Evolutionary conservation across 805 yeast species (phyloP).

Genomic region (Yamadazyma laniorum): DNA sequence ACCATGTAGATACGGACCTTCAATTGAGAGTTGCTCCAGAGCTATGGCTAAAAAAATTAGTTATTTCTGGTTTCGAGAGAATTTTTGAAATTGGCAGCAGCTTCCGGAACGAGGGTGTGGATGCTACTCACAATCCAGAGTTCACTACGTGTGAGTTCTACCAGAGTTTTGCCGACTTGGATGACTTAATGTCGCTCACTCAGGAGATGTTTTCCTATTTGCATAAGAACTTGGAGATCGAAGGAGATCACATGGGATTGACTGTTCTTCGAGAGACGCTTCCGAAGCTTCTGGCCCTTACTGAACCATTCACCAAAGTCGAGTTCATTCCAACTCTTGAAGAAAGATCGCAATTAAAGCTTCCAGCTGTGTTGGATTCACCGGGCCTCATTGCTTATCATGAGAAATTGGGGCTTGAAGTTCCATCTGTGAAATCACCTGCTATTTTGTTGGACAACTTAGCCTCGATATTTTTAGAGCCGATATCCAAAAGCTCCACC

Average conservation of each 20-base stretch:
- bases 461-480: constrained; percentile 62
- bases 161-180: constrained; percentile 64
- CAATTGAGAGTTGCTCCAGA: constrained; percentile 92
- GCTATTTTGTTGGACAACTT: constrained; percentile 64
- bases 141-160: constrained; percentile 90
- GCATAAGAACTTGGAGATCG: constrained; percentile 20
- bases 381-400: constrained; percentile 43
- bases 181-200: constrained; percentile 63
- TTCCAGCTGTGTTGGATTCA: constrained; percentile 48
- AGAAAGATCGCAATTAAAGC: constrained; percentile 41
- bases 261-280: constrained; percentile 17
- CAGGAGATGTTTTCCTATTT: constrained; percentile 53
- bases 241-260: constrained; percentile 5
- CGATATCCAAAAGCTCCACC: constrained; percentile 24
- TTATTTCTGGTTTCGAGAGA: constrained; percentile 81
- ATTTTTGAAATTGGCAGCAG: constrained; percentile 83
- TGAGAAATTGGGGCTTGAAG: constrained; percentile 30
- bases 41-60: constrained; percentile 82
- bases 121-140: constrained; percentile 91
- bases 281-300: constrained; percentile 17
- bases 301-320: constrained; percentile 27
- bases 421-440: constrained; percentile 46
- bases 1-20: constrained; percentile 22
- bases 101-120: constrained; percentile 92
- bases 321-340: constrained; percentile 73